These are phyloP conservation scores for Gynochthodes officinalis DNA, from an alignment of 257 asterid species.

Conservation along the genomic window DNA sequence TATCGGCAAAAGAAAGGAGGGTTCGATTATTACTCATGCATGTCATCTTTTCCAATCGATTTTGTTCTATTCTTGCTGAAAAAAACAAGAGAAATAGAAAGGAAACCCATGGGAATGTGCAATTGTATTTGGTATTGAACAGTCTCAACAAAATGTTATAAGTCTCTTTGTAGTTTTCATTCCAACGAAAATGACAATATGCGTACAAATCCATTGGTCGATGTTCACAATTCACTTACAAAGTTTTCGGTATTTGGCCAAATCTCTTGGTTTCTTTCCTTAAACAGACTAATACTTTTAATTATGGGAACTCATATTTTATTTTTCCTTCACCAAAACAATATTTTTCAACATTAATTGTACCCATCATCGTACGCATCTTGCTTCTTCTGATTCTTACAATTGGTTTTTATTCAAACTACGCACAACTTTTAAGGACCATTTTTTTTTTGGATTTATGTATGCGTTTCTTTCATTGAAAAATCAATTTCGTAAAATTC, in stretches of 20 bases:
- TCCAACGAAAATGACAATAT: background rate
- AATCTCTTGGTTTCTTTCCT: background rate
- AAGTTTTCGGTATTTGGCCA: background rate
- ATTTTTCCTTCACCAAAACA: background rate
- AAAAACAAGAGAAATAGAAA: too few species aligned
- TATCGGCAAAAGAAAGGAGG: too few species aligned
- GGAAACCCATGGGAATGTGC: background rate
- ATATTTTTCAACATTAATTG: background rate
- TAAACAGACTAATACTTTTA: background rate
- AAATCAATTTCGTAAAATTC: background rate
- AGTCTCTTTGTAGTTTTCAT: background rate
- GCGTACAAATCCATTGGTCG: background rate
- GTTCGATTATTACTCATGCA: too few species aligned
- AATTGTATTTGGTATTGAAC: background rate
- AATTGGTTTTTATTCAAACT: background rate
- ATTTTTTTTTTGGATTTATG: too few species aligned
- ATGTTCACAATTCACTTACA: background rate
- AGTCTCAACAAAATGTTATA: background rate
- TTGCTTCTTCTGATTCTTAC: background rate
- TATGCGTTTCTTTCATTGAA: background rate
- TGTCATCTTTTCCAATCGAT: too few species aligned
- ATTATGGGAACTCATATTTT: background rate
- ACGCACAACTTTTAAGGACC: background rate
- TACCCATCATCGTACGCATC: background rate
- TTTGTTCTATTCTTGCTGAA: too few species aligned